phyloP scores from a whole-genome alignment of 441 rosid genomes.

The Sinapis alba region DNA sequence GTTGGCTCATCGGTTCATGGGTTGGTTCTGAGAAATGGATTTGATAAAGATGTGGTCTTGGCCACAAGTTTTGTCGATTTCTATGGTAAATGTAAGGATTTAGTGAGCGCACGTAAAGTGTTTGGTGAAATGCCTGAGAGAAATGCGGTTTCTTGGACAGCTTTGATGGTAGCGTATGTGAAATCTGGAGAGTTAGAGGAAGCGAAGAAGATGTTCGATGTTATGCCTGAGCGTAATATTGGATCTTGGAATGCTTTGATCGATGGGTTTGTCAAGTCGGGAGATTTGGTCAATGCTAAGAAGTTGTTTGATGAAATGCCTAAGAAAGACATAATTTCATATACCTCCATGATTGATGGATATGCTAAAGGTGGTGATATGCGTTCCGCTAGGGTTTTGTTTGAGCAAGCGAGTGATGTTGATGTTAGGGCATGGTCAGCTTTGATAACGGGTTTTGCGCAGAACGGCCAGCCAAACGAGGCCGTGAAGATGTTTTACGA shows the following conservation, averaged over 20 bases:
- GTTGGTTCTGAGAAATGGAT: conserved; percentile 48
- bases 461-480: conserved; percentile 69
- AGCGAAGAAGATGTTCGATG: conserved; percentile 53
- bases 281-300: conserved; percentile 62
- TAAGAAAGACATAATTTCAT: conserved; percentile 53
- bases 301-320: conserved; percentile 75
- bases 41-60: conserved; percentile 50
- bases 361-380: conserved; percentile 74
- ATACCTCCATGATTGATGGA: conserved; percentile 72
- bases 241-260: conserved; percentile 75
- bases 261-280: conserved; percentile 51
- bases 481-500: conserved; percentile 53
- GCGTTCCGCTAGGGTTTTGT: conserved; percentile 62
- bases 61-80: conserved; percentile 67
- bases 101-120: conserved; percentile 55
- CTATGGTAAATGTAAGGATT: conserved; percentile 62
- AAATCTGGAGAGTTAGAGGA: conserved; percentile 51
- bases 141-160: conserved; percentile 76
- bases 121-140: conserved; percentile 62
- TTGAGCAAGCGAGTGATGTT: conserved; percentile 53
- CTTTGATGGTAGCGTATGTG: conserved; percentile 59
- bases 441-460: conserved; percentile 72
- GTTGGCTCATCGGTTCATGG: conserved; percentile 64
- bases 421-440: conserved; percentile 76
- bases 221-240: conserved; percentile 63